Conservation (phyloP, 1,284 basidiomycete genomes). For the Puccinia horiana region DNA sequence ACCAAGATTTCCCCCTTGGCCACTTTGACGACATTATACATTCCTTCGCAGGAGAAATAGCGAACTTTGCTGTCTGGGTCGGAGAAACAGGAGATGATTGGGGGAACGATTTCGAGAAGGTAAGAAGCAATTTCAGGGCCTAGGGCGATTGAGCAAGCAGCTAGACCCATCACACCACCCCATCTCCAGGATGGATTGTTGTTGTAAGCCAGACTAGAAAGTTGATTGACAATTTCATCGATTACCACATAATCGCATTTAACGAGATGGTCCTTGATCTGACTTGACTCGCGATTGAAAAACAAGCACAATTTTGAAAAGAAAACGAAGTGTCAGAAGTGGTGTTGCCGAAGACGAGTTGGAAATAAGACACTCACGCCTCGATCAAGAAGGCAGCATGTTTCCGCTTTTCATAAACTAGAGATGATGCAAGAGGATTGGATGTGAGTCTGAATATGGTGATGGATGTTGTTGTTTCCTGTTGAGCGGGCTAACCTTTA, state of each 20-base stretch:
- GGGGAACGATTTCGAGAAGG: conserved; percentile 87
- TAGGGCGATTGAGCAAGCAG: conserved; percentile 91
- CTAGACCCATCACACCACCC: conserved; percentile 93
- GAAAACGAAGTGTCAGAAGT: not conserved
- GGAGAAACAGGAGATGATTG: conserved; percentile 87
- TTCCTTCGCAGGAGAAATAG: conserved; percentile 94
- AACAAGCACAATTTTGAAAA: not conserved
- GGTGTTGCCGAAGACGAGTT: not conserved
- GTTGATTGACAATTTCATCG: conserved; percentile 43
- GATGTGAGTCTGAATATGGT: not conserved
- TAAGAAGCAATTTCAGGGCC: conserved; percentile 89
- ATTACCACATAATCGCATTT: conserved; percentile 34
- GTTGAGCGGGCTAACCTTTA: conserved; percentile 26
- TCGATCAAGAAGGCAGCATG: conserved; percentile 48
- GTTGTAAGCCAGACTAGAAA: conserved; percentile 58
- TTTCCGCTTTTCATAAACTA: conserved; percentile 49
- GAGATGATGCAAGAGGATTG: not conserved
- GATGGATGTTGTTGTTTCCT: not conserved
- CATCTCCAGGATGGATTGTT: conserved; percentile 85
- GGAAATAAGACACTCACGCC: conserved; percentile 25
- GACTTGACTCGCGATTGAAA: conserved; percentile 7
- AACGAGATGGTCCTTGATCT: conserved; percentile 43
- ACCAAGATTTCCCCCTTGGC: conserved; percentile 95
- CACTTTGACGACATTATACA: conserved; percentile 96
- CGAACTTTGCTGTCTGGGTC: conserved; percentile 93